phyloP scores from a whole-genome alignment of 148 eudicot genomes.

The Salicornia ramosissima region DNA sequence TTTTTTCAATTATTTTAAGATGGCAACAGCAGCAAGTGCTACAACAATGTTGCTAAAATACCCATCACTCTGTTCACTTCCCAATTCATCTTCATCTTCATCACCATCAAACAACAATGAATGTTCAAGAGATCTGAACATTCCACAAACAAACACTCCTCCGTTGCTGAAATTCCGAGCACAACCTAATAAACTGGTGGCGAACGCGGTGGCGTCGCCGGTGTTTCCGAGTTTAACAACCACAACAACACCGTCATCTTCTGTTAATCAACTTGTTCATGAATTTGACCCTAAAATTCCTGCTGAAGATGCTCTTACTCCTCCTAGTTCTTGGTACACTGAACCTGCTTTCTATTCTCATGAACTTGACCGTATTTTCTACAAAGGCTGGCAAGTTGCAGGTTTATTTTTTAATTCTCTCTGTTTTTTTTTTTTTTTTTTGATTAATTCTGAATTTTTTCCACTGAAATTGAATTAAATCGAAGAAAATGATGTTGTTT shows the following conservation, averaged over 20 bases:
- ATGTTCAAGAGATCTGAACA: neutral
- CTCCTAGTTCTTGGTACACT: slow-evolving; percentile 87
- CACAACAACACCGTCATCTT: neutral
- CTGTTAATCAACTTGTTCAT: slow-evolving; percentile 3
- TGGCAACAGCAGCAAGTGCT: slow-evolving; percentile 8
- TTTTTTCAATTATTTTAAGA: too few relatives aligned
- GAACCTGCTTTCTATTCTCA: slow-evolving; percentile 57
- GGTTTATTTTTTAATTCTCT: slow-evolving; percentile 35
- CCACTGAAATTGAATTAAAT: neutral
- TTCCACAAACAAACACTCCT: neutral
- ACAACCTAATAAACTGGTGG: neutral
- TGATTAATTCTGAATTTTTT: neutral
- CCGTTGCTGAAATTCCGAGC: neutral
- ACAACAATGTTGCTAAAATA: slow-evolving; percentile 10
- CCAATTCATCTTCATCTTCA: neutral
- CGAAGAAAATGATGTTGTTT: too few relatives aligned
- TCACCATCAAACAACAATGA: neutral
- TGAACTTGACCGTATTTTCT: slow-evolving; percentile 77
- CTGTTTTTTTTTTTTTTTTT: neutral
- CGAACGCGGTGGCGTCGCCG: neutral
- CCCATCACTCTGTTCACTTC: neutral
- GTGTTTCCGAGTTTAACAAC: neutral
- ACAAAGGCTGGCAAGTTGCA: slow-evolving; percentile 80
- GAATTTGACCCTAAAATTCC: slow-evolving; percentile 73
- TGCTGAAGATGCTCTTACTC: slow-evolving; percentile 63